Evolutionary conservation across 2,329 filamentous ascomycete genomes (phyloP).

Genomic region (Exophiala alcalophila): DNA sequence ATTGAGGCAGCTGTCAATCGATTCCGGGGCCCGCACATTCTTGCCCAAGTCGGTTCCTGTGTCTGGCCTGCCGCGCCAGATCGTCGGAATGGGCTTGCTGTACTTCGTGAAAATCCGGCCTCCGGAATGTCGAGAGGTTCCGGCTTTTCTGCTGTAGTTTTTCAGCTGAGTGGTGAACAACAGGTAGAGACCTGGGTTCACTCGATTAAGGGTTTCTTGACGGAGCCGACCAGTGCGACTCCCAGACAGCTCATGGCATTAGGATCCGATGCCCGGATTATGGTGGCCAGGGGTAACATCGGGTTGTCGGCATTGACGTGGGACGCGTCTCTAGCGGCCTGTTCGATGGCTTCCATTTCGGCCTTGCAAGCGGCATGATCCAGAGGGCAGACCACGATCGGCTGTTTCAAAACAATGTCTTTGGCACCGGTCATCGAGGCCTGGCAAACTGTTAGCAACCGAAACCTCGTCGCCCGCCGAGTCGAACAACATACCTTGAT

Average conservation of each 20-base stretch:
- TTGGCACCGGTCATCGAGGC: conserved; percentile 82
- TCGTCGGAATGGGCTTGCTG: too few species aligned
- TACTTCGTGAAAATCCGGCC: too few species aligned
- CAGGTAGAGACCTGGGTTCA: conserved; percentile 47
- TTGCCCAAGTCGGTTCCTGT: too few species aligned
- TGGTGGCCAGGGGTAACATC: conserved; percentile 81
- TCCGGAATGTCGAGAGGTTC: too few species aligned
- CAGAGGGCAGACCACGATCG: conserved; percentile 91
- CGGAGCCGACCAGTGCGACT: conserved; percentile 60
- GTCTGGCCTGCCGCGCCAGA: too few species aligned
- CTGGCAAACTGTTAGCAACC: conserved; percentile 46
- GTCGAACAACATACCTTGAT: conserved; percentile 67
- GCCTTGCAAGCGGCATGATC: conserved; percentile 96
- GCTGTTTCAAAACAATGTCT: conserved; percentile 84
- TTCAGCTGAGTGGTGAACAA: too few species aligned
- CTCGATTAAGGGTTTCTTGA: conserved; percentile 64
- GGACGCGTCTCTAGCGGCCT: conserved; percentile 88
- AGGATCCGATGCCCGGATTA: conserved; percentile 74
- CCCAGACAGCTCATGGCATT: conserved; percentile 59
- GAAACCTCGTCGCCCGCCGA: background rate
- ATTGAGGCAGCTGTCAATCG: too few species aligned
- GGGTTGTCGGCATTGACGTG: conserved; percentile 86
- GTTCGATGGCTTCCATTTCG: conserved; percentile 97
- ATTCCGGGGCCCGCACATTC: too few species aligned
- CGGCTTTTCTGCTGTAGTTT: too few species aligned